Conservation (phyloP, 257 asterid species). For the Anisodus acutangulus region DNA sequence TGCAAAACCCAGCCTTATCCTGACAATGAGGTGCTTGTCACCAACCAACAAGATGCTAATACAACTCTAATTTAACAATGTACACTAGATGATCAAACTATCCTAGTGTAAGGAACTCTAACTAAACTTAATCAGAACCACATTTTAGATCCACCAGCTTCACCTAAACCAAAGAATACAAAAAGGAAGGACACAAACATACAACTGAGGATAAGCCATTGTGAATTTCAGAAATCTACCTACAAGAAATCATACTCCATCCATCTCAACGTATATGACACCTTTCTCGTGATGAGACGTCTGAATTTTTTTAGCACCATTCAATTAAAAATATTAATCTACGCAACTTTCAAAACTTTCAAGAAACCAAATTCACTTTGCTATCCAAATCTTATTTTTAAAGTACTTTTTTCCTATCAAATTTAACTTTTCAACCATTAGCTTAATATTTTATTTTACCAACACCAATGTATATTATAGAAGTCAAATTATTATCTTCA, state of each 20-base stretch:
- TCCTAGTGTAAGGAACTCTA: neutral
- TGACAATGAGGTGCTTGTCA: neutral
- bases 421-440: no score
- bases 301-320: neutral
- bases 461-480: no score
- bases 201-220: neutral
- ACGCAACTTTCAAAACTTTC: neutral
- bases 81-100: constrained; percentile 9
- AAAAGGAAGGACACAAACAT: neutral
- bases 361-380: neutral
- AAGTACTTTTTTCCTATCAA: neutral
- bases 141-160: constrained; percentile 18
- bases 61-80: neutral
- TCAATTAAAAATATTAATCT: neutral
- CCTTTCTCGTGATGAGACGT: no score
- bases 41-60: neutral
- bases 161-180: neutral
- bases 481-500: constrained; percentile 28
- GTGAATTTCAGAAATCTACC: neutral
- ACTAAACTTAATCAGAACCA: neutral
- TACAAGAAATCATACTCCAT: neutral
- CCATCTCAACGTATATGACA: neutral
- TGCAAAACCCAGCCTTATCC: neutral
- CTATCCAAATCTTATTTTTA: neutral
- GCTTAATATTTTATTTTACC: no score